Evolutionary conservation across 129 eudicot genomes (phyloP).

Genomic region (Pseudognaphalium luteoalbum): DNA sequence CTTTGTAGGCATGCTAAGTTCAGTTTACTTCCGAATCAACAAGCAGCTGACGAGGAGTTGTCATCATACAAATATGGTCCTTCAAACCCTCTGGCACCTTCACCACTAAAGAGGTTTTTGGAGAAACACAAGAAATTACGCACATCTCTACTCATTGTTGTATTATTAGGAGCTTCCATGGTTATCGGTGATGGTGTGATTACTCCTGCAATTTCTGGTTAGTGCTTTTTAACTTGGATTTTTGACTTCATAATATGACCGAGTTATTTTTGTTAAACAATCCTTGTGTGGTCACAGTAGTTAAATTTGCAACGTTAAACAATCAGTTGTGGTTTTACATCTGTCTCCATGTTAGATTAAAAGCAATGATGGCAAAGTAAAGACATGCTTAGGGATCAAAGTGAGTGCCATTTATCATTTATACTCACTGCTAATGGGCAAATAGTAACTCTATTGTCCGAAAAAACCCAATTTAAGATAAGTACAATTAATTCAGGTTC

Average conservation of each 20-base stretch:
- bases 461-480: background rate
- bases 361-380: background rate
- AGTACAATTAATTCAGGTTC: background rate
- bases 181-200: conserved; percentile 90
- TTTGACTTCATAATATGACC: background rate
- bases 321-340: too few relatives aligned
- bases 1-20: conserved; percentile 92
- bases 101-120: conserved; percentile 57
- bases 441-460: background rate
- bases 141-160: conserved; percentile 64
- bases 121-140: conserved; percentile 70
- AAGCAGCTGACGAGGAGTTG: conserved; percentile 95
- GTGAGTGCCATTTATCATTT: background rate
- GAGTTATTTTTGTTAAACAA: background rate
- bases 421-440: background rate
- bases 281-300: background rate
- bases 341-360: background rate
- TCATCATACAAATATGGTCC: conserved; percentile 71
- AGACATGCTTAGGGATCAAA: background rate
- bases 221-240: conserved; percentile 15
- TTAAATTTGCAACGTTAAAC: background rate
- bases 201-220: conserved; percentile 91
- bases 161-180: conserved; percentile 85
- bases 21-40: conserved; percentile 89
- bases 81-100: conserved; percentile 41